Base-by-base conservation (phyloP, 108 stramenopile species). In the Conticribra guillardii region DNA sequence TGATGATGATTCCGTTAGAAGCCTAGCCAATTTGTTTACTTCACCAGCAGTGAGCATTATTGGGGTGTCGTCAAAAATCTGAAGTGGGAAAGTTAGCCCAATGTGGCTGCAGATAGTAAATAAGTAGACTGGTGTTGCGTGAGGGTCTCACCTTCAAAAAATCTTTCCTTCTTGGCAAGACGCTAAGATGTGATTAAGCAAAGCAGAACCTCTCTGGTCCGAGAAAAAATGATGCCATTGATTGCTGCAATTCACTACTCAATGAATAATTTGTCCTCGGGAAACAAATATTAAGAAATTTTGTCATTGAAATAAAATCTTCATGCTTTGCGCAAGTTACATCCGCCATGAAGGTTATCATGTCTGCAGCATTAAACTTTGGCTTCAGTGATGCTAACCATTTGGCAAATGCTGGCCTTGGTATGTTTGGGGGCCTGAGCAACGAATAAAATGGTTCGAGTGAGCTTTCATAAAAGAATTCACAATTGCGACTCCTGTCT, bases 351-450 rank as follows among this genome's bases (percentile, higher is more conserved):
- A 65, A 21, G 31, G 29, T 21, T 0, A 31, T 30, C 30, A 65
- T 65, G 41, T 65, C 64, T 48, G 14, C 19, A 17, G 50, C 4
- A 22, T 18, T 34, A 17, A 65, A 34, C 19, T 65, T 65, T 52
- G 64, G 64, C 52, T 65, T 65, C 21, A 53, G 19, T 9, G 64
- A 53, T 3, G 64, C 49, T 9, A 65, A 50, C 64, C 64, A 65
- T 23, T 65, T 51, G 14, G 52, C 15, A 37, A 65, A 65, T 7
- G 31, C 30, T 23, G 50, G 0, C 33, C 32, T 27, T 4, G 50
- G 51, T 5, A 65, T 23, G 0, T 33, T 34, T 21, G 33, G 19
- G 28, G 51, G 9, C 17, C 50, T 33, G 23, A 1, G 29, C n/a
- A n/a, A n/a, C 7, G 4, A 50, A 22, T 52, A 19, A 11, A 41